Conservation (phyloP, 441 rosid genomes). For the Pelargonium myrrhifolium region DNA sequence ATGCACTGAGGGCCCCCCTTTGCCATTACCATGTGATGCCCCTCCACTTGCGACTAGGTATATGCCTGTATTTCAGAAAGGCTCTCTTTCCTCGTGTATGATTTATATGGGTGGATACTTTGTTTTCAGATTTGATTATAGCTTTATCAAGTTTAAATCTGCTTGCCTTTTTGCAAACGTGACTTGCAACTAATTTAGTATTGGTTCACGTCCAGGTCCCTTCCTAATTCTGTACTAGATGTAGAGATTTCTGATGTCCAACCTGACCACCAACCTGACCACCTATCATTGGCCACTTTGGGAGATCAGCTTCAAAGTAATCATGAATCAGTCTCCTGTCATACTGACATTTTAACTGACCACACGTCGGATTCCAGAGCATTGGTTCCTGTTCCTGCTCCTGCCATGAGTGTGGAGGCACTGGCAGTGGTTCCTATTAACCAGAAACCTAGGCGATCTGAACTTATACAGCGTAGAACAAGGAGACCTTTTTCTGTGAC, state of each 20-base stretch:
- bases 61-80: neutral
- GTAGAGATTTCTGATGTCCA: constrained; percentile 28
- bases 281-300: constrained; percentile 24
- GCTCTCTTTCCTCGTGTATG: neutral
- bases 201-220: constrained; percentile 42
- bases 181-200: neutral
- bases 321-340: constrained; percentile 30
- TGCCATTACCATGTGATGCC: neutral
- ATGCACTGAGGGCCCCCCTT: constrained; percentile 16
- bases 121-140: neutral
- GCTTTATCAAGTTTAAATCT: neutral
- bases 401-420: constrained; percentile 40
- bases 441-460: constrained; percentile 50
- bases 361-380: neutral
- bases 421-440: constrained; percentile 52
- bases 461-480: constrained; percentile 75
- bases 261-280: constrained; percentile 24
- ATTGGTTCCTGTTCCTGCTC: constrained; percentile 45
- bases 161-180: neutral
- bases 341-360: constrained; percentile 26
- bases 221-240: constrained; percentile 36
- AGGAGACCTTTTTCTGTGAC: constrained; percentile 97
- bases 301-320: constrained; percentile 29
- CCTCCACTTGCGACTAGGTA: neutral
- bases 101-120: constrained; percentile 7